phyloP scores from a whole-genome alignment of 2,329 filamentous ascomycete species.

The Clarireedia hainanense region DNA sequence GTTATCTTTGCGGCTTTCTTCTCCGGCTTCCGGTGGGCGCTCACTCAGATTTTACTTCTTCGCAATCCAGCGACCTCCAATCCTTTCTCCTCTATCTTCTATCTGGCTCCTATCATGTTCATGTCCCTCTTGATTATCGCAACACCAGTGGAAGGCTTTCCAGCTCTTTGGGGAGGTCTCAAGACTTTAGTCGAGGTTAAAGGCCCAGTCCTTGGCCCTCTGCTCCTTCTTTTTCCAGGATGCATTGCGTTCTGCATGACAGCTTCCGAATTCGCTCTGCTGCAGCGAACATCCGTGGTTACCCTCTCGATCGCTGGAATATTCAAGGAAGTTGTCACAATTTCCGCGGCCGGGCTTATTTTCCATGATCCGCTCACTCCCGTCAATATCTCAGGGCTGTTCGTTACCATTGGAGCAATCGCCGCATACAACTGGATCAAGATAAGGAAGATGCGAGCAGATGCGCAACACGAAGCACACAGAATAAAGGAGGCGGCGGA shows the following conservation, averaged over 20 bases:
- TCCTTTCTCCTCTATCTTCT: slow-evolving; percentile 95
- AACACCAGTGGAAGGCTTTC: slow-evolving; percentile 75
- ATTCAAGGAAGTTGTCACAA: slow-evolving; percentile 98
- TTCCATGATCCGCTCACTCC: slow-evolving; percentile 83
- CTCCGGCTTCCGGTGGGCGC: slow-evolving; percentile 92
- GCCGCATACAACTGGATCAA: slow-evolving; percentile 92
- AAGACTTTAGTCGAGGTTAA: slow-evolving; percentile 55
- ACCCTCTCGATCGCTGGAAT: slow-evolving; percentile 95
- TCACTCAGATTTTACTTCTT: slow-evolving; percentile 93
- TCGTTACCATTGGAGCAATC: slow-evolving; percentile 86
- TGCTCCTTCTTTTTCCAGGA: slow-evolving; percentile 83
- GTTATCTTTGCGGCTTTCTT: slow-evolving; percentile 93
- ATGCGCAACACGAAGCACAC: slow-evolving; percentile 53
- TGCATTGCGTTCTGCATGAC: slow-evolving; percentile 95
- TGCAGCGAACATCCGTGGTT: slow-evolving; percentile 92
- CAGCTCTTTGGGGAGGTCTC: slow-evolving; percentile 59
- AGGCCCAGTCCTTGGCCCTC: slow-evolving; percentile 57
- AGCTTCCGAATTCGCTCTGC: slow-evolving; percentile 85
- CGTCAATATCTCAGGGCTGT: slow-evolving; percentile 77
- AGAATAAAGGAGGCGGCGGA: slow-evolving; percentile 10
- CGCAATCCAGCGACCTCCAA: slow-evolving; percentile 93
- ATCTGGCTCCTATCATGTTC: slow-evolving; percentile 97
- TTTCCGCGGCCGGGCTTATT: slow-evolving; percentile 75
- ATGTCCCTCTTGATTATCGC: slow-evolving; percentile 71
- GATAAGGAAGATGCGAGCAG: slow-evolving; percentile 76